Evolutionary conservation across 768 basidiomycete species (phyloP), one percentile per base, ranked within the genome.

Genomic region (Leccinellum luteum): DNA sequence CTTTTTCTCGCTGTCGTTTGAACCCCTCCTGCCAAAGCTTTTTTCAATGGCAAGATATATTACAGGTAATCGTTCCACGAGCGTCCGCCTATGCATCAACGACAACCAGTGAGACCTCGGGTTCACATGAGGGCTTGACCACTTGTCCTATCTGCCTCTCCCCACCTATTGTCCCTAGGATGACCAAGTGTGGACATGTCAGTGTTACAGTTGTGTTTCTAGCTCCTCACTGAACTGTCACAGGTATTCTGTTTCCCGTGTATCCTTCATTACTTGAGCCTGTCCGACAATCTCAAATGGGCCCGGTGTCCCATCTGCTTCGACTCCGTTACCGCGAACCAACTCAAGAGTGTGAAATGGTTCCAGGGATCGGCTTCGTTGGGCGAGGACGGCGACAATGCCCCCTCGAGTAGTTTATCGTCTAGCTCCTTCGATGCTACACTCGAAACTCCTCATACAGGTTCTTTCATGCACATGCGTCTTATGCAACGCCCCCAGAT

Each of bases 151-250:
- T 99, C 60, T 99, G 97, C 74, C 80, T 99, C 43, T 92, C 92
- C 43, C 84, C 91, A 43, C 96, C 94, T 5, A 84, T 86, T 43
- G 92, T 92, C 28, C 90, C 94, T 15, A 81, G 95, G 51, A 94
- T 94, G 87, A 98, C 95, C 23, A 96, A 93, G 77, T 98, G 95
- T 64, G 96, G 95, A 49, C 97, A 99, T 82, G 94, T 96, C 65
- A 75, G 92, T 47, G n/a, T 55, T 51, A 51, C 55, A 19, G 9
- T 15, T 31, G 32, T 41, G 12, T 54, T 43, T 21, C 48, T 15
- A 19, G 49, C 52, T 19, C 17, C 15, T 23, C 49, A 43, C 65
- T 72, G 55, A 73, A 43, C 31, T 28, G 48, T 30, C 45, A 15
- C 63, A 96, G 94, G 86, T 97, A 44, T 98, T 87, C 74, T 98